Evolutionary conservation across 768 basidiomycete genomes (phyloP), one percentile per base, ranked within the genome.

Genomic region (Lyophyllum decastes): DNA sequence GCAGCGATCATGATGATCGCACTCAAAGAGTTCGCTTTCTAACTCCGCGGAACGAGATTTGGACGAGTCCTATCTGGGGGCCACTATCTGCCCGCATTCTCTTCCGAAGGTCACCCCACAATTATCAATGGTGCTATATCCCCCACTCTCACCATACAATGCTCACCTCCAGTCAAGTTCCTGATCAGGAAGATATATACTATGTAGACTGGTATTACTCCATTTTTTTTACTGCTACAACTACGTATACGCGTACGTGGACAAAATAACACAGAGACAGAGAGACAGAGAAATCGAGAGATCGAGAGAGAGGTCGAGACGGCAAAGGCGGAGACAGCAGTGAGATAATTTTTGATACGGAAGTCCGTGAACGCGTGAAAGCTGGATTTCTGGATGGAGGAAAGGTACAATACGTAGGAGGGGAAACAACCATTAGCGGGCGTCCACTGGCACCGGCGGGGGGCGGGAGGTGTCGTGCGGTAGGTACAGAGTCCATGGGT

Each of bases 201-300:
- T n/a, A 30, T n/a, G n/a, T n/a, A 24, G 44, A 38, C 44, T 58
- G 50, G 47, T 57, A 61, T 61, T 61, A 61, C 56, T 62, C 53
- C 61, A 47, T 53, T 58, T 52, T 55, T n/a, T 58, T 52, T 57
- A 62, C 53, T 52, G 58, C 57, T 59, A 62, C 26, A 54, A 59
- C 57, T 59, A 62, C 58, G 41, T 52, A 55, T 27, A 54, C 38
- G 41, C 25, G 50, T 59, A 57, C 49, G 54, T 43, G 59, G 27
- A 61, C 49, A 61, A 52, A 43, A 49, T 33, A 57, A 10, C 4
- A 56, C 49, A n/a, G n/a, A n/a, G n/a, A 60, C 49, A 55, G 30
- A 50, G 35, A 49, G 19, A 56, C 17, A 40, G 40, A 51, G 5
- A 30, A 19, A 52, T 14, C n/a, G 40, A 38, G 46, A 53, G 50